phyloP scores from a whole-genome alignment of 2,329 filamentous ascomycete species.

The Nothophoma quercina region DNA sequence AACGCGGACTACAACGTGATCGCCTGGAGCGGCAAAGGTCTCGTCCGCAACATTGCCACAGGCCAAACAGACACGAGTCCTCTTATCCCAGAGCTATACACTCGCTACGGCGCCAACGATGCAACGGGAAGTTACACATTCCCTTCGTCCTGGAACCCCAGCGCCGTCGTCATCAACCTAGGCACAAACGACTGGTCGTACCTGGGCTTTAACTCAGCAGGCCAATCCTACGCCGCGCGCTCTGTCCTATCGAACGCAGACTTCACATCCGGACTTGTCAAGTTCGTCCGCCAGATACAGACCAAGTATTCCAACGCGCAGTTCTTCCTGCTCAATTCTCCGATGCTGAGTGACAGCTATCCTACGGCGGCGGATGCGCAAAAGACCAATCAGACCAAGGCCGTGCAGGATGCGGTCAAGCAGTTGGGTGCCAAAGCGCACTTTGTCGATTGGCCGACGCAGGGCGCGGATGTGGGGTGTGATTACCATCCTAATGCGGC shows the following conservation, averaged over 20 bases:
- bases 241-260: constrained; percentile 10
- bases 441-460: constrained; percentile 54
- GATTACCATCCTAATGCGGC: constrained; percentile 55
- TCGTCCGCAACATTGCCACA: constrained; percentile 51
- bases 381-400: constrained; percentile 15
- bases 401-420: constrained; percentile 26
- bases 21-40: constrained; percentile 56
- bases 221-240: constrained; percentile 18
- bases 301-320: constrained; percentile 47
- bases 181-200: constrained; percentile 57
- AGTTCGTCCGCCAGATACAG: constrained; percentile 46
- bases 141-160: constrained; percentile 38
- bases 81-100: constrained; percentile 53
- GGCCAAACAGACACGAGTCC: constrained; percentile 39
- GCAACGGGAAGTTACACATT: constrained; percentile 50
- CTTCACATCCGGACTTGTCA: constrained; percentile 29
- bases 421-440: constrained; percentile 44
- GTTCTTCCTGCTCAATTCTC: constrained; percentile 53
- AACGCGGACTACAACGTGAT: constrained; percentile 54
- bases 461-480: constrained; percentile 52
- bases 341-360: constrained; percentile 52
- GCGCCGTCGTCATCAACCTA: constrained; percentile 55
- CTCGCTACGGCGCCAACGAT: constrained; percentile 54
- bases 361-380: constrained; percentile 49
- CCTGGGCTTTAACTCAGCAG: constrained; percentile 8